phyloP scores from a whole-genome alignment of 495 filamentous ascomycete species.

The Talaromyces trachyspermus region DNA sequence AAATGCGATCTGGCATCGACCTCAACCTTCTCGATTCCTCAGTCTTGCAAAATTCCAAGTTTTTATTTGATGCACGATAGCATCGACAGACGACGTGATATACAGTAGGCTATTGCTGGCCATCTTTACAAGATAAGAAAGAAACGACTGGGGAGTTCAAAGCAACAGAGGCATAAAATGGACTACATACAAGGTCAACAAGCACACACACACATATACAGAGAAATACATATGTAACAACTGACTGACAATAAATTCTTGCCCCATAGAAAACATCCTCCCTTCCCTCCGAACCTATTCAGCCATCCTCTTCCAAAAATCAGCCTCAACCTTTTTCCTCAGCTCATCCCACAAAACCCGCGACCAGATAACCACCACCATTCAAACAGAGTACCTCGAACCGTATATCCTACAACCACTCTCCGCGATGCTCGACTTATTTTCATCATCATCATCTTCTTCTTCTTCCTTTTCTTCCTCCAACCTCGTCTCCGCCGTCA shows the following conservation, averaged over 20 bases:
- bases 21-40: not conserved
- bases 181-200: conserved; percentile 3
- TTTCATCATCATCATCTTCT: conserved; percentile 28
- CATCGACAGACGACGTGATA: too few species aligned
- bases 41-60: not conserved
- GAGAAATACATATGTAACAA: not conserved
- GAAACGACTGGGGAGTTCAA: too few species aligned
- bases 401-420: conserved; percentile 35
- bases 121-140: too few species aligned
- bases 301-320: conserved; percentile 1
- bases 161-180: too few species aligned
- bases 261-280: not conserved
- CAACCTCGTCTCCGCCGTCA: conserved; percentile 53
- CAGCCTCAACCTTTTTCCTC: not conserved
- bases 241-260: not conserved
- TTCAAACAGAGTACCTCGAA: conserved; percentile 21
- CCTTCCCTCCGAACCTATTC: conserved; percentile 1
- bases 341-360: not conserved
- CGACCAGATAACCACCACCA: not conserved
- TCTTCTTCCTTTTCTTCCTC: conserved; percentile 43
- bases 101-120: too few species aligned
- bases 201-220: not conserved
- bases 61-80: too few species aligned
- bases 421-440: conserved; percentile 2
- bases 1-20: not conserved